Percentiles rank a stretch among this genome's conserved stretches.
phyloP scores from a whole-genome alignment of 2,329 filamentous ascomycete genomes.

The Mollisiaceae sp. region DNA sequence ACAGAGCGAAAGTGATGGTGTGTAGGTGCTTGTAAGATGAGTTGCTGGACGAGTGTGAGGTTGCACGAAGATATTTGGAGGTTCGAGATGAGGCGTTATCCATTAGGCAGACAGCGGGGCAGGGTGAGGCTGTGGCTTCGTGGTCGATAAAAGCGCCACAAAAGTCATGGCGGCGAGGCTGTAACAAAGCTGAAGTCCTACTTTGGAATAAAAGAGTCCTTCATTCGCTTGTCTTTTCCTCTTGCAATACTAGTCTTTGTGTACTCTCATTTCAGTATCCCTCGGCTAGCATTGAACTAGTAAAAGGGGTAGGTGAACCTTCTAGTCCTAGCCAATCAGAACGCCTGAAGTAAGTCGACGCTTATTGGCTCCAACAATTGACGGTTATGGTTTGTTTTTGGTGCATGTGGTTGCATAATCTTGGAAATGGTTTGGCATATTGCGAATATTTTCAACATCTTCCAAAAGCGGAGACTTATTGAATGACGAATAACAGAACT shows the following conservation, averaged over 20 bases:
- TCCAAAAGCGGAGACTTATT: background rate
- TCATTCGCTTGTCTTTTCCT: background rate
- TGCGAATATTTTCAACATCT: background rate
- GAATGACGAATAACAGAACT: too few relatives aligned
- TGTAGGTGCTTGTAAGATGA: background rate
- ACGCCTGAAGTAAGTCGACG: background rate
- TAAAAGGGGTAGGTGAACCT: background rate
- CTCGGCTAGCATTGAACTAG: conserved; percentile 1
- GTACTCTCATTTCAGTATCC: background rate
- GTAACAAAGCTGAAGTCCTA: background rate
- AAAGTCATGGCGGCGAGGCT: background rate
- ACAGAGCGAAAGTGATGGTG: background rate
- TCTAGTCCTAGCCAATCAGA: background rate
- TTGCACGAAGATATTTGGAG: conserved; percentile 1
- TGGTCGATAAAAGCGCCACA: conserved; percentile 3
- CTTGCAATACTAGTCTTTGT: background rate
- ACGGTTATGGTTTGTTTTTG: background rate
- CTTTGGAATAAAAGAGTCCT: background rate
- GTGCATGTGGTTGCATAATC: background rate
- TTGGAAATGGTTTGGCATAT: background rate
- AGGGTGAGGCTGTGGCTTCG: background rate
- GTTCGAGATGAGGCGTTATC: background rate
- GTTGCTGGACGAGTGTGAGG: background rate
- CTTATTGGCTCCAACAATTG: background rate
- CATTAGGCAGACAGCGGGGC: conserved; percentile 3